These are phyloP conservation scores for Clarireedia monteithiana DNA, from an alignment of 2,329 filamentous ascomycete genomes.

Conservation along the genomic window DNA sequence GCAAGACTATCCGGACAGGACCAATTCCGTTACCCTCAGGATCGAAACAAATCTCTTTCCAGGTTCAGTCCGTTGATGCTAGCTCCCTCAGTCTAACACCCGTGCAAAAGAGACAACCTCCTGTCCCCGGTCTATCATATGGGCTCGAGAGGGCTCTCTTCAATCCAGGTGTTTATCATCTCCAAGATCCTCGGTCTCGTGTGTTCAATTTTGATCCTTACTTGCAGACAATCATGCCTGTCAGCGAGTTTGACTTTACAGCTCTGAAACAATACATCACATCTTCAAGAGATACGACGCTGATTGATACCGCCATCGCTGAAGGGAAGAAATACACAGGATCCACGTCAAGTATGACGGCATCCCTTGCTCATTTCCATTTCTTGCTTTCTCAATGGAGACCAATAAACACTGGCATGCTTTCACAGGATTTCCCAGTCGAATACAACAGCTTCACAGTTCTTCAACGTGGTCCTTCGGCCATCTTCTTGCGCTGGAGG, in stretches of 20 bases:
- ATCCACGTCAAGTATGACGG: constrained; percentile 95
- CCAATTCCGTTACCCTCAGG: background rate
- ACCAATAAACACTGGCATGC: constrained; percentile 53
- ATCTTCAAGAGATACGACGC: constrained; percentile 71
- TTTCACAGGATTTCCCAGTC: constrained; percentile 60
- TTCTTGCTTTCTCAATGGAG: constrained; percentile 84
- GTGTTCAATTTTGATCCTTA: constrained; percentile 98
- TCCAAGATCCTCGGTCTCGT: constrained; percentile 79
- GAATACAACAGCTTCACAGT: constrained; percentile 61
- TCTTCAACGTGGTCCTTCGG: constrained; percentile 64
- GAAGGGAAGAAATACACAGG: constrained; percentile 76
- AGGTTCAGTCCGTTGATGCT: constrained; percentile 24
- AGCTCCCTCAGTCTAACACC: constrained; percentile 22
- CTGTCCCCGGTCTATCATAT: constrained; percentile 28
- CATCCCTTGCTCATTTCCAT: constrained; percentile 82
- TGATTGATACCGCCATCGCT: constrained; percentile 60
- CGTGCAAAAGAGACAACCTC: constrained; percentile 21
- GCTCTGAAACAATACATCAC: constrained; percentile 82
- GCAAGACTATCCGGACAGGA: background rate
- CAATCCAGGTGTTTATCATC: constrained; percentile 84
- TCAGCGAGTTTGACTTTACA: constrained; percentile 85
- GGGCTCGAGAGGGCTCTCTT: constrained; percentile 61
- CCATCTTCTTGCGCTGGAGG: constrained; percentile 74
- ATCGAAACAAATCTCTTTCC: constrained; percentile 8
- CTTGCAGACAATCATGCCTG: constrained; percentile 85